A percentile compares a stretch with the other conserved stretches of the same genome.
These are phyloP conservation scores for Leavenworthia alabamica DNA, from an alignment of 345 rosid genomes.

Conservation along the genomic window DNA sequence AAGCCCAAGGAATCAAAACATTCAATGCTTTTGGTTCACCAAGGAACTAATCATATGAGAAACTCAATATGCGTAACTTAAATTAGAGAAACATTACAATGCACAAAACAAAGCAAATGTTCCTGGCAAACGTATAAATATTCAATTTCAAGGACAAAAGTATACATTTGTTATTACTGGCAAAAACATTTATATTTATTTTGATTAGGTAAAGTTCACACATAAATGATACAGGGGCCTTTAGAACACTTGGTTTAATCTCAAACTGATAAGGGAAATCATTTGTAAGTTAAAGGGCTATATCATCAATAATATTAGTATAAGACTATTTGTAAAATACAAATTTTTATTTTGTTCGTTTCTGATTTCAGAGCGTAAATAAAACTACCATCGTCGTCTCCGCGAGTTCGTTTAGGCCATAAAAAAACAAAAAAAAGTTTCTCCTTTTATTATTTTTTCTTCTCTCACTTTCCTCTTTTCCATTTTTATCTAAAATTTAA, in stretches of 20 bases:
- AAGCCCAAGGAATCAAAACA: no score
- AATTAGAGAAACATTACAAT: constrained; percentile 28
- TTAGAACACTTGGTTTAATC: neutral
- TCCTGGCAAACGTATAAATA: no score
- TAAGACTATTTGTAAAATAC: neutral
- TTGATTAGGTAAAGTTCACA: no score
- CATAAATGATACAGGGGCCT: no score
- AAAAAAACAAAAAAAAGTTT: neutral
- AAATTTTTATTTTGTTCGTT: neutral
- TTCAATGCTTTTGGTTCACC: no score
- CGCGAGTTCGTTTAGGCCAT: constrained; percentile 20
- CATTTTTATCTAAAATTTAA: neutral
- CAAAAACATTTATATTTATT: no score
- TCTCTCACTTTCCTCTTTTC: neutral
- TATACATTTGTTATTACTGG: no score
- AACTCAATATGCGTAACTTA: constrained; percentile 23
- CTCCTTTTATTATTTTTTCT: neutral
- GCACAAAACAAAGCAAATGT: no score
- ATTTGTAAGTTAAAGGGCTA: neutral
- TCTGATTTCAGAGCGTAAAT: constrained; percentile 10
- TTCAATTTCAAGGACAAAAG: no score
- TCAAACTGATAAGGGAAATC: neutral
- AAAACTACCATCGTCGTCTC: constrained; percentile 29
- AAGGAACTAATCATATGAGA: no score
- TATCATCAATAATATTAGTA: neutral